phyloP scores from a whole-genome alignment of 2,329 filamentous ascomycete genomes.

The Stagonosporopsis chrysanthemi region DNA sequence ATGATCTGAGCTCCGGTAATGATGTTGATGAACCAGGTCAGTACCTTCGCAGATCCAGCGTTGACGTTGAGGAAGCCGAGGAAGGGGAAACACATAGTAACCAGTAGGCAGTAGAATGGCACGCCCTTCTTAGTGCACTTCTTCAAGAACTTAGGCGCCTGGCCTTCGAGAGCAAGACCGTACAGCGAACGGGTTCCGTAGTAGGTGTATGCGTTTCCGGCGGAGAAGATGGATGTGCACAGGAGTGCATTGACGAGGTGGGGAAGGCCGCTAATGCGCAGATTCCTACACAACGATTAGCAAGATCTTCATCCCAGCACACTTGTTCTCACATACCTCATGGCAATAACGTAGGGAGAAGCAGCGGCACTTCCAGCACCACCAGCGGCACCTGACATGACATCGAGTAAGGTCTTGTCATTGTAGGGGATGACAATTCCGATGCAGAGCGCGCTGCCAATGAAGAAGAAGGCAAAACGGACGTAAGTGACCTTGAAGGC shows the following conservation, averaged over 20 bases:
- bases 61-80: conserved; percentile 78
- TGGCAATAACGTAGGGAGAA: conserved; percentile 68
- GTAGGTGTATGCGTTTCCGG: conserved; percentile 64
- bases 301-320: not conserved
- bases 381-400: conserved; percentile 26
- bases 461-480: conserved; percentile 54
- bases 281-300: conserved; percentile 1
- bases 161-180: conserved; percentile 58
- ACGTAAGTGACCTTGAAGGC: conserved; percentile 54
- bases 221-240: conserved; percentile 60
- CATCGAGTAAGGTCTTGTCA: conserved; percentile 72
- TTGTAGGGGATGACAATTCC: conserved; percentile 65
- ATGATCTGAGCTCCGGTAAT: conserved; percentile 71
- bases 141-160: conserved; percentile 61
- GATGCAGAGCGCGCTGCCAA: conserved; percentile 50
- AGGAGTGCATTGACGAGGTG: conserved; percentile 64
- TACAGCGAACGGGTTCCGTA: conserved; percentile 60
- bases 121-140: conserved; percentile 67
- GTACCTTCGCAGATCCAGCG: conserved; percentile 68
- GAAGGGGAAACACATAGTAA: conserved; percentile 70
- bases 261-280: conserved; percentile 61
- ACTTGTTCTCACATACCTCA: conserved; percentile 45
- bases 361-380: conserved; percentile 58
- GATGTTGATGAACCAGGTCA: conserved; percentile 75
- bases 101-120: conserved; percentile 73